phyloP scores from a whole-genome alignment of 257 asterid genomes.

The Cynanchum wilfordii region DNA sequence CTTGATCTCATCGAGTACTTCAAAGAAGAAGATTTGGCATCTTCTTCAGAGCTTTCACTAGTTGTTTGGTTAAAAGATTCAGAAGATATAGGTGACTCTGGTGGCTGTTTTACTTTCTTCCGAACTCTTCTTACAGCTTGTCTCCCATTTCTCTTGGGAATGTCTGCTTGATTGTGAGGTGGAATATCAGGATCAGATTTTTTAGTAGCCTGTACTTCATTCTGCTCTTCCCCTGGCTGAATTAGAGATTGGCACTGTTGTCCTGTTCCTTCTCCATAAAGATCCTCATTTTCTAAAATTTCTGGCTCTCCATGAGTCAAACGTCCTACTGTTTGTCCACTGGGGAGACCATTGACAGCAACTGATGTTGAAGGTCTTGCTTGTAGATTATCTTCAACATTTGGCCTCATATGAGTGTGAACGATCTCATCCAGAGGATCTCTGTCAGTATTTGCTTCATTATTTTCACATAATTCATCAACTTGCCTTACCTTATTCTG shows the following conservation, averaged over 20 bases:
- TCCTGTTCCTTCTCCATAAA: slow-evolving; percentile 20
- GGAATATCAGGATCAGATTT: slow-evolving; percentile 21
- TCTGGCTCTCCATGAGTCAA: slow-evolving; percentile 17
- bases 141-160: slow-evolving; percentile 17
- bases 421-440: slow-evolving; percentile 11
- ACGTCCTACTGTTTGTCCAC: slow-evolving; percentile 20
- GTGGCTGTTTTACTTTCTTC: slow-evolving; percentile 22
- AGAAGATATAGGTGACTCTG: slow-evolving; percentile 24
- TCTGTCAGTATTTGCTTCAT: slow-evolving; percentile 9
- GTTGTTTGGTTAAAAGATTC: slow-evolving; percentile 15
- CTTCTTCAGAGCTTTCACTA: slow-evolving; percentile 46
- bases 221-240: slow-evolving; percentile 20
- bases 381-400: slow-evolving; percentile 23
- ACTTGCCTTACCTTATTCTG: slow-evolving; percentile 2
- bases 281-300: slow-evolving; percentile 9
- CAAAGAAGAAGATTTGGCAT: slow-evolving; percentile 33
- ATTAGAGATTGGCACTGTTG: slow-evolving; percentile 25
- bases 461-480: slow-evolving; percentile 4
- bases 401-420: slow-evolving; percentile 12
- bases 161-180: slow-evolving; percentile 18
- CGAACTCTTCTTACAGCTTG: slow-evolving; percentile 14
- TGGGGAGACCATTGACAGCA: slow-evolving; percentile 20
- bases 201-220: slow-evolving; percentile 18
- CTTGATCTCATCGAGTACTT: slow-evolving; percentile 30
- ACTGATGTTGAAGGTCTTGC: slow-evolving; percentile 28